A percentile compares a stretch with the other conserved stretches of the same genome.
phyloP scores from a whole-genome alignment of 2,329 filamentous ascomycete genomes.

The Verticillium dahliae region DNA sequence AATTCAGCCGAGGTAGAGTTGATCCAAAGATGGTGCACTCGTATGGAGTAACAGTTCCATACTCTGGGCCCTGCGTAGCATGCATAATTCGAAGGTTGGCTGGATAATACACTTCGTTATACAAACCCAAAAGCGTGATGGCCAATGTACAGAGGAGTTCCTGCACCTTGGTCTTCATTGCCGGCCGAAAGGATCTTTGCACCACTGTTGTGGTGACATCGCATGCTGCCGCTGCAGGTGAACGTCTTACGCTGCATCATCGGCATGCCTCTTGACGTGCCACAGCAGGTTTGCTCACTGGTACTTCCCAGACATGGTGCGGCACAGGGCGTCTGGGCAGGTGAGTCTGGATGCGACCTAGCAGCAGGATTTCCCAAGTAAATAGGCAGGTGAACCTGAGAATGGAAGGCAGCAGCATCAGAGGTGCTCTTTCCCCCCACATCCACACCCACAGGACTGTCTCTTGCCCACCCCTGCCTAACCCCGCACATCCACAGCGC shows the following conservation, averaged over 20 bases:
- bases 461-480: neutral
- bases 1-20: no score
- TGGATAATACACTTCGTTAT: no score
- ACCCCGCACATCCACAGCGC: constrained; percentile 1
- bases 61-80: no score
- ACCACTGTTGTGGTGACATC: neutral
- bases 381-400: neutral
- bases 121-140: no score
- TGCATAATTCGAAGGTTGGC: no score
- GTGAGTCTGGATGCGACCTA: neutral
- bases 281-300: neutral
- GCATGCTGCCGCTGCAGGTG: neutral
- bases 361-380: neutral
- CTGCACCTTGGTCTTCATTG: neutral
- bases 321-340: neutral
- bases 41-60: no score
- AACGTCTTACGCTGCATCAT: neutral
- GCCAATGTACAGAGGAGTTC: no score
- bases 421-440: neutral
- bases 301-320: neutral
- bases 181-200: neutral
- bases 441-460: neutral
- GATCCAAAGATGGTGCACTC: no score
- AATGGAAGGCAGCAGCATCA: neutral
- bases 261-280: neutral